phyloP scores from a whole-genome alignment of 192 early-diverging fungal species.

The Powellomyces hirtus region DNA sequence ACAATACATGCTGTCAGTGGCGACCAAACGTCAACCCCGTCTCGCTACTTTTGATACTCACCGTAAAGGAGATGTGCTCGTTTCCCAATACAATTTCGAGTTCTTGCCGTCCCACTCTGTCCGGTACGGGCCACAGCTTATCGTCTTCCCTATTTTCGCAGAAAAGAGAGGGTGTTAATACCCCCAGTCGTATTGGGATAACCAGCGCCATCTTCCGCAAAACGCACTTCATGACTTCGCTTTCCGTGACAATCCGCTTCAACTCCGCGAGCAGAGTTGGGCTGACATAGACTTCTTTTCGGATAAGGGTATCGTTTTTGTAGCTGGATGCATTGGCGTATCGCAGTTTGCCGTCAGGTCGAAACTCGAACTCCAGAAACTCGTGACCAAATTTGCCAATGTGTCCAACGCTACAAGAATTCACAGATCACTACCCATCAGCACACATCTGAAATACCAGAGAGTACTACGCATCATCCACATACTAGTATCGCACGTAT shows the following conservation, averaged over 20 bases:
- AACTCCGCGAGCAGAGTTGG: constrained; percentile 81
- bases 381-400: constrained; percentile 96
- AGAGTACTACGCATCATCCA: too few species aligned
- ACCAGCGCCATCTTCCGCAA: neutral
- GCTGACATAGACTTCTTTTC: constrained; percentile 84
- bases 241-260: constrained; percentile 83
- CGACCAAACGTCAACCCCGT: neutral
- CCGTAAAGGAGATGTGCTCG: constrained; percentile 90
- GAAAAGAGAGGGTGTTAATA: neutral
- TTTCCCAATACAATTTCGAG: constrained; percentile 90
- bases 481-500: constrained; percentile 60
- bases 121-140: constrained; percentile 83
- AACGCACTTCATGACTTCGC: constrained; percentile 80
- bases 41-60: constrained; percentile 17
- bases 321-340: constrained; percentile 99
- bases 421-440: neutral
- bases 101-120: constrained; percentile 88
- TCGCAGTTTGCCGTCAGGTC: constrained; percentile 78
- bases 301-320: constrained; percentile 93
- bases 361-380: constrained; percentile 97
- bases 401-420: constrained; percentile 71
- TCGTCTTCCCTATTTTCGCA: constrained; percentile 94
- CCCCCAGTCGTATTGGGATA: neutral
- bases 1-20: neutral
- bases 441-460: neutral